Evolutionary conservation across 495 filamentous ascomycete species (phyloP).

Genomic region (Rhizodiscina lignyota): DNA sequence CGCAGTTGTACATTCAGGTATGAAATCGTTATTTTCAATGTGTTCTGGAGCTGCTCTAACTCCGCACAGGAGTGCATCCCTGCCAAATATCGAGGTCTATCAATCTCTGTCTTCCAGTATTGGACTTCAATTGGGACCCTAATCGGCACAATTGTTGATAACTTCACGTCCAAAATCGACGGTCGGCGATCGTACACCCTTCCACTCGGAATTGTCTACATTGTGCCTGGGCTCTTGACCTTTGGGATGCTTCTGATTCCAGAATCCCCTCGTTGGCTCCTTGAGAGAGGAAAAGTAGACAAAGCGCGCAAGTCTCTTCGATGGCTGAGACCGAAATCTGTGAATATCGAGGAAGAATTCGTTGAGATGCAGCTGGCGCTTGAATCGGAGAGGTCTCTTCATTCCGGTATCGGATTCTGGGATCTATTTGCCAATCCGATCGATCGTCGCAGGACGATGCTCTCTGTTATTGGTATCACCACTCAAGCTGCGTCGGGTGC

Average conservation of each 20-base stretch:
- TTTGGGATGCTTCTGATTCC: conserved; percentile 41
- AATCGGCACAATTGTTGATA: conserved; percentile 46
- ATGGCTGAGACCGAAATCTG: conserved; percentile 29
- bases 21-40: too few relatives aligned
- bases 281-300: conserved; percentile 30
- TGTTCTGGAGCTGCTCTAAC: too few relatives aligned
- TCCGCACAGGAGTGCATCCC: conserved; percentile 33
- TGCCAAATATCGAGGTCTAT: conserved; percentile 31
- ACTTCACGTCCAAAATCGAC: conserved; percentile 31
- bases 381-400: conserved; percentile 29
- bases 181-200: conserved; percentile 36
- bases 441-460: conserved; percentile 32
- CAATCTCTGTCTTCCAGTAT: conserved; percentile 33
- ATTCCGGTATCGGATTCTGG: conserved; percentile 22
- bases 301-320: conserved; percentile 29
- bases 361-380: conserved; percentile 36
- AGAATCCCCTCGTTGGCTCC: conserved; percentile 47
- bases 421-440: conserved; percentile 39
- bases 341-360: conserved; percentile 29
- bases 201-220: conserved; percentile 39
- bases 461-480: conserved; percentile 32
- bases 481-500: conserved; percentile 40
- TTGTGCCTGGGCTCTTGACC: conserved; percentile 35
- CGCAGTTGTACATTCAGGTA: conserved; percentile 42
- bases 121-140: conserved; percentile 34